Base-by-base conservation (phyloP, 306 rosid species). In the Astragalus glycyphyllos region DNA sequence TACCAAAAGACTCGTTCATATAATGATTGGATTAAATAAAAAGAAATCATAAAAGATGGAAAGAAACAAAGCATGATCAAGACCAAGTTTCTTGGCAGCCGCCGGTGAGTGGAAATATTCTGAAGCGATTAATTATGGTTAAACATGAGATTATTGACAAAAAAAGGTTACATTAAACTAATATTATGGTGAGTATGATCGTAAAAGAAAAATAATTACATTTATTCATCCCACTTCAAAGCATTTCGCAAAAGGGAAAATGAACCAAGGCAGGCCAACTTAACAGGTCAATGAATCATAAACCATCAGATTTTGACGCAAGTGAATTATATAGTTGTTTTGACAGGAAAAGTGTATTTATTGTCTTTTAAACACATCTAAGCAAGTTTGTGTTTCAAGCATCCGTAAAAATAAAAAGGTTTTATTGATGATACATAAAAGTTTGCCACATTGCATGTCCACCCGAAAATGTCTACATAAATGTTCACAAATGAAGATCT, bases 61-160 rank as follows among this genome's bases (percentile, higher is more conserved):
- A 31, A 54, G 32, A 44, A 54, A 42, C 40, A 55, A 3, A 67
- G 14, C 62, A 47, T 15, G 41, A 11, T 67, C 68, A 67, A 53
- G 20, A 46, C 12, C 26, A 58, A 50, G 17, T 64, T 57, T 74
- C 58, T 51, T 38, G 45, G 71, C 34, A 20, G n/a, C 62, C 51
- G 45, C 66, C 7, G 60, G 57, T 61, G 17, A 59, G 17, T n/a
- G 69, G 62, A 76, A 75, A 38, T 61, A 83, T 63, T 72, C 14
- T n/a, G n/a, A n/a, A n/a, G n/a, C n/a, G n/a, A n/a, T n/a, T n/a
- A n/a, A n/a, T n/a, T n/a, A n/a, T n/a, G n/a, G 37, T 15, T 14
- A 35, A 8, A 60, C 48, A 15, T 60, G 65, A 9, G 9, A 60
- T 60, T 60, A 48, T 38, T 37, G 8, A 16, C 15, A 15, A 8